Evolutionary conservation across 331 rosid species (phyloP).

Genomic region (Malus hybrid): DNA sequence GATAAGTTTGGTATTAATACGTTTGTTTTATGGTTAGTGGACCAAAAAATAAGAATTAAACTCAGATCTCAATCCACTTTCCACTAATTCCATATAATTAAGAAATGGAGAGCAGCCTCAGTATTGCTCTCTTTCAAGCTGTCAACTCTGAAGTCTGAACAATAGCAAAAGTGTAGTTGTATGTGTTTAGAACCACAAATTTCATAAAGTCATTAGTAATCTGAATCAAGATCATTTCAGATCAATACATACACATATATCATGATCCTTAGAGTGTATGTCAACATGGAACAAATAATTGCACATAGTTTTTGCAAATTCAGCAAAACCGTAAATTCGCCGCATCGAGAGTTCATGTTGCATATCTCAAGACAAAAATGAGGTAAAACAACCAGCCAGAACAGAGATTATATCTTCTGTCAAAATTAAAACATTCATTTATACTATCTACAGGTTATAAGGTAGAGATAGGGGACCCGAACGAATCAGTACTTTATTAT

Average conservation of each 20-base stretch:
- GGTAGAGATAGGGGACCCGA: constrained; percentile 10
- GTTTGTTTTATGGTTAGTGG: neutral
- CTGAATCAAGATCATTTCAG: neutral
- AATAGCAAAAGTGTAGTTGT: neutral
- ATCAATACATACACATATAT: neutral
- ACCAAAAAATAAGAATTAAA: neutral
- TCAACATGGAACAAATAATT: neutral
- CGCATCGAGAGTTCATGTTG: neutral
- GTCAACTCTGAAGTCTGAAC: neutral
- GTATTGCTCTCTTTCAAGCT: neutral
- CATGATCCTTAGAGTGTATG: neutral
- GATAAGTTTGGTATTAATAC: neutral
- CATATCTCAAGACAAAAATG: neutral
- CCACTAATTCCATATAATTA: neutral
- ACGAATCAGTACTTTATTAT: constrained; percentile 13
- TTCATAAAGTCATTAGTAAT: neutral
- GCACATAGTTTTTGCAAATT: neutral
- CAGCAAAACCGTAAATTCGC: neutral
- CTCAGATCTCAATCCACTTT: constrained; percentile 10
- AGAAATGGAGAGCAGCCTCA: neutral
- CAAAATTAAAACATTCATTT: constrained; percentile 11
- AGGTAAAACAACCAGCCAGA: neutral
- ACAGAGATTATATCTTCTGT: neutral
- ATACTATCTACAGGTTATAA: constrained; percentile 33
- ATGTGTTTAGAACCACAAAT: neutral